phyloP scores from a whole-genome alignment of 441 rosid genomes.

The Euphorbia schlechtendalii region DNA sequence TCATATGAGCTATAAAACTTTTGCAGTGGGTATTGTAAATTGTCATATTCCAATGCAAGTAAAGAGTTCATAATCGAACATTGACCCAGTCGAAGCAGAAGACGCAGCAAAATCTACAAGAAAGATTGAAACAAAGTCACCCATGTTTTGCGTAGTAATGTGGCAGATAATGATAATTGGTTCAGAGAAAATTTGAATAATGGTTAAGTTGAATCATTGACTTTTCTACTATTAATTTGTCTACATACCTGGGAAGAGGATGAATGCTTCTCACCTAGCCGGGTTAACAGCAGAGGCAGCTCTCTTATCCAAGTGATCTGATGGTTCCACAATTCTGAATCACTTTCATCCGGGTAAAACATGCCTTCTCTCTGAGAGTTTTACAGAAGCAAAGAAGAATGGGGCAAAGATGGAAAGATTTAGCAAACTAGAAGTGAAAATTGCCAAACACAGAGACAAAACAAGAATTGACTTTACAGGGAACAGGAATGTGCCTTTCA shows the following conservation, averaged over 20 bases:
- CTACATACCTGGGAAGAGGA: constrained; percentile 52
- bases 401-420: background rate
- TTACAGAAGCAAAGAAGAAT: constrained; percentile 9
- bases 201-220: background rate
- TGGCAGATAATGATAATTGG: constrained; percentile 1
- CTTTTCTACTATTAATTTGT: constrained; percentile 13
- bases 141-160: constrained; percentile 4
- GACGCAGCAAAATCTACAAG: constrained; percentile 58
- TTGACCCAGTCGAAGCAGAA: constrained; percentile 67
- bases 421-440: background rate
- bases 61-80: constrained; percentile 36
- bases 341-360: constrained; percentile 31
- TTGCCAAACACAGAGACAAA: background rate
- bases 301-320: constrained; percentile 63
- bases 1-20: constrained; percentile 48
- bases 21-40: constrained; percentile 37
- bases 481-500: background rate
- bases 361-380: constrained; percentile 40
- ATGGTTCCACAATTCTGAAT: constrained; percentile 40
- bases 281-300: constrained; percentile 53
- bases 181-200: background rate
- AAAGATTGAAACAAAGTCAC: constrained; percentile 15
- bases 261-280: constrained; percentile 54
- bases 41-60: constrained; percentile 46
- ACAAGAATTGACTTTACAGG: background rate